These are phyloP conservation scores for Penicillium freii DNA, from an alignment of 2,329 filamentous ascomycete genomes.

Conservation along the genomic window DNA sequence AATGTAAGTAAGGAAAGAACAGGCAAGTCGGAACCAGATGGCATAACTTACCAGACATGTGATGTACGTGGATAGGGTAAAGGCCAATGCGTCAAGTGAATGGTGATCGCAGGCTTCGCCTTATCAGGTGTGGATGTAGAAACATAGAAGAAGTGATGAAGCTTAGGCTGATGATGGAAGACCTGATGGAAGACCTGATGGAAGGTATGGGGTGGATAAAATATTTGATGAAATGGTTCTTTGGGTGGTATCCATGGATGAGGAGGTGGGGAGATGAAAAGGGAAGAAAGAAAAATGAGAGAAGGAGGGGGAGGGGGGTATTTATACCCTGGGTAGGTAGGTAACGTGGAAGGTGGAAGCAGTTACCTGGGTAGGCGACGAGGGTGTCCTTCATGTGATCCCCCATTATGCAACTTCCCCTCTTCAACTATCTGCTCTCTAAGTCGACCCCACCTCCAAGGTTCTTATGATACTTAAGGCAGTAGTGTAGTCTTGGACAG, in stretches of 20 bases:
- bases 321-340: not conserved
- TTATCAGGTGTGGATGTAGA: not conserved
- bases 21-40: not conserved
- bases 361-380: not conserved
- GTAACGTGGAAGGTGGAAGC: no score
- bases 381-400: not conserved
- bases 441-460: accelerated
- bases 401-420: not conserved
- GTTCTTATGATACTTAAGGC: no score
- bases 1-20: not conserved
- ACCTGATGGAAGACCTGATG: not conserved
- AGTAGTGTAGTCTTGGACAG: not conserved
- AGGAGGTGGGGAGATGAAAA: not conserved
- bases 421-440: not conserved
- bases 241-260: not conserved
- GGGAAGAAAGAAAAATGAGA: not conserved
- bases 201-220: not conserved
- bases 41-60: not conserved
- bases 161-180: not conserved
- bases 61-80: not conserved
- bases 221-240: not conserved
- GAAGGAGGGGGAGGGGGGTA: not conserved
- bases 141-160: not conserved
- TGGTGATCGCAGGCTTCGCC: not conserved
- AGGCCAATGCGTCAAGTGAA: not conserved